A percentile compares a stretch with the other conserved stretches of the same genome.
Conservation (phyloP, 805 yeast species). For the Tetrapisispora arboricola region DNA sequence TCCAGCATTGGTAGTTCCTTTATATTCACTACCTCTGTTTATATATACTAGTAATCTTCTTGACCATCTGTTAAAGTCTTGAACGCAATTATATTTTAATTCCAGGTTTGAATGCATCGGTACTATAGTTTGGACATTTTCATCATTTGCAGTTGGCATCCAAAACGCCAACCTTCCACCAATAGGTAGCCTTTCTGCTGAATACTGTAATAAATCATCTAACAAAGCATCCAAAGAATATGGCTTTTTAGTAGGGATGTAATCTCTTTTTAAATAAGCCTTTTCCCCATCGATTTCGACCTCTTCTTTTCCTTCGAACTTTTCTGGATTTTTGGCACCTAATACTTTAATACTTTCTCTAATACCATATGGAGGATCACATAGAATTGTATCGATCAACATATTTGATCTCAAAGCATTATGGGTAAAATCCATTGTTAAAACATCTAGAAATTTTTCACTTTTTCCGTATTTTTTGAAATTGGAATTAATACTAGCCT, state of each 20-base stretch:
- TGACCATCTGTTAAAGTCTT: constrained; percentile 89
- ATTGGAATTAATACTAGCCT: constrained; percentile 41
- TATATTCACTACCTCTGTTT: constrained; percentile 46
- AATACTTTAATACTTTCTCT: constrained; percentile 90
- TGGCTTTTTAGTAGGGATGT: constrained; percentile 87
- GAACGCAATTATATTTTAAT: constrained; percentile 65
- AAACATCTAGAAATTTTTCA: constrained; percentile 53
- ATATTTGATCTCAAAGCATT: constrained; percentile 61
- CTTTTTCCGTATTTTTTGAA: constrained; percentile 63
- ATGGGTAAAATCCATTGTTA: constrained; percentile 93
- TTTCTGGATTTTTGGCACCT: constrained; percentile 66
- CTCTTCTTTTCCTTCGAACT: constrained; percentile 62
- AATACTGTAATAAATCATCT: constrained; percentile 66
- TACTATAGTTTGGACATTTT: constrained; percentile 52
- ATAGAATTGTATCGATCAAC: constrained; percentile 66
- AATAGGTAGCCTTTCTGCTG: constrained; percentile 58
- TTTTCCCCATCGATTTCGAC: constrained; percentile 68
- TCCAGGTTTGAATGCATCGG: constrained; percentile 73
- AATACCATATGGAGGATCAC: constrained; percentile 98
- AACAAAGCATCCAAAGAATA: constrained; percentile 68
- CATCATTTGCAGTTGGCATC: constrained; percentile 97
- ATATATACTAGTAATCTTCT: constrained; percentile 75
- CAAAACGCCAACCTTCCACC: constrained; percentile 84
- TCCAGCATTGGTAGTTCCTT: constrained; percentile 38
- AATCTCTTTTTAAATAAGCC: constrained; percentile 70